Percentiles rank a stretch among this genome's conserved stretches.
phyloP scores from a whole-genome alignment of 306 rosid genomes.

The Trichosanthes truncata region DNA sequence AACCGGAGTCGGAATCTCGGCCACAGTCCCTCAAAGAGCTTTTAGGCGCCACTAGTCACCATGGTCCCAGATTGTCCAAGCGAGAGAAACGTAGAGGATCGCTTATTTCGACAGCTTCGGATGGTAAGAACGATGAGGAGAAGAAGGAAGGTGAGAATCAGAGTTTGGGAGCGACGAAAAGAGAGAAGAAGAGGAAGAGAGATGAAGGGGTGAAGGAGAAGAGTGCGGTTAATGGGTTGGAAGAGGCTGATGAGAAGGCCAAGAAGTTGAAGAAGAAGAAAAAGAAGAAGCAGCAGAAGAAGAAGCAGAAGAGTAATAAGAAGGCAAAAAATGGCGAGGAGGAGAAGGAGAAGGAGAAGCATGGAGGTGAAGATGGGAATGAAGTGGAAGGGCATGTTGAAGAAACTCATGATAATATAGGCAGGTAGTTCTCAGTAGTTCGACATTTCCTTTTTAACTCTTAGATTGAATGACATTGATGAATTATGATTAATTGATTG shows the following conservation, averaged over 20 bases:
- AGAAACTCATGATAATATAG: slow-evolving; percentile 20
- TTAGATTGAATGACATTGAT: neutral
- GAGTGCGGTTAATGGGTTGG: slow-evolving; percentile 19
- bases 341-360: slow-evolving; percentile 16
- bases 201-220: slow-evolving; percentile 21
- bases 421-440: slow-evolving; percentile 30
- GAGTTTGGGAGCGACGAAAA: slow-evolving; percentile 11
- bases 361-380: slow-evolving; percentile 20
- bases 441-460: neutral
- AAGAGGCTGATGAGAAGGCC: slow-evolving; percentile 9
- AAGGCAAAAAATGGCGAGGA: slow-evolving; percentile 18
- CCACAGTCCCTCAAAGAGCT: slow-evolving; percentile 33
- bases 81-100: slow-evolving; percentile 53
- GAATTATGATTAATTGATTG: neutral
- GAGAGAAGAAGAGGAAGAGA: slow-evolving; percentile 20
- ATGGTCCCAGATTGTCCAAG: slow-evolving; percentile 57
- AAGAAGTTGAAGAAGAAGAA: slow-evolving; percentile 30
- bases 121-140: slow-evolving; percentile 2
- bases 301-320: slow-evolving; percentile 3
- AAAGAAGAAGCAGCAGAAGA: slow-evolving; percentile 14
- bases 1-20: slow-evolving; percentile 13
- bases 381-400: slow-evolving; percentile 13
- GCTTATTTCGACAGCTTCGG: slow-evolving; percentile 20
- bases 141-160: slow-evolving; percentile 12
- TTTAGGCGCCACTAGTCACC: slow-evolving; percentile 26